Conservation (phyloP, 345 rosid genomes). For the Arabis hirsuta region DNA sequence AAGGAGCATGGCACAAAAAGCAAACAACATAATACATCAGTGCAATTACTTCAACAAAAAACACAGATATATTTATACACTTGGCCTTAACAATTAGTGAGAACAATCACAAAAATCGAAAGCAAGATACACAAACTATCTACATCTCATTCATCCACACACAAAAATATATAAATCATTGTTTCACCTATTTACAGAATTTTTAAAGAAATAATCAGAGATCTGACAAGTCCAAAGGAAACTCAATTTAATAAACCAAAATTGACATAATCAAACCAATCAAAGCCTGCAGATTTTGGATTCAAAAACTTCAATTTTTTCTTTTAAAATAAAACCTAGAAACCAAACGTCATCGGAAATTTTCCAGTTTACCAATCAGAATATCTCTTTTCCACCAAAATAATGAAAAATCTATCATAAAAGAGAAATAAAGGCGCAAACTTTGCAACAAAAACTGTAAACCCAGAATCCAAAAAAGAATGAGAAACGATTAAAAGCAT, state of each 20-base stretch:
- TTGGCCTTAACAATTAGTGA: slow-evolving; percentile 20
- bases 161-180: not conserved
- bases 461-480: slow-evolving; percentile 18
- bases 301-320: not conserved
- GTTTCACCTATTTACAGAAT: not conserved
- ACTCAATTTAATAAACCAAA: not conserved
- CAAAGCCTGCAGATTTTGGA: slow-evolving; percentile 3
- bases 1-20: slow-evolving; percentile 23
- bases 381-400: not conserved
- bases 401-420: slow-evolving; percentile 10
- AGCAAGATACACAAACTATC: not conserved
- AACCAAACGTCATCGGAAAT: not conserved
- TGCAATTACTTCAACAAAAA: slow-evolving; percentile 3
- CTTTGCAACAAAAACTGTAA: slow-evolving; percentile 1
- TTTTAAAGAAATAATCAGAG: not conserved
- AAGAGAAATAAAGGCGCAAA: slow-evolving; percentile 20
- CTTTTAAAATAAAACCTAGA: not conserved
- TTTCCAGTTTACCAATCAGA: slow-evolving; percentile 15
- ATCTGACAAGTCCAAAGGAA: too few species aligned
- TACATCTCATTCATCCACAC: slow-evolving; percentile 1
- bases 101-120: not conserved
- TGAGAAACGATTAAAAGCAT: slow-evolving; percentile 10
- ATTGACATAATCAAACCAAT: slow-evolving; percentile 5
- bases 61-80: not conserved
- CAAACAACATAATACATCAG: slow-evolving; percentile 15